Base-by-base conservation (phyloP, 208 protist genomes). In the Crithidia sp. region DNA sequence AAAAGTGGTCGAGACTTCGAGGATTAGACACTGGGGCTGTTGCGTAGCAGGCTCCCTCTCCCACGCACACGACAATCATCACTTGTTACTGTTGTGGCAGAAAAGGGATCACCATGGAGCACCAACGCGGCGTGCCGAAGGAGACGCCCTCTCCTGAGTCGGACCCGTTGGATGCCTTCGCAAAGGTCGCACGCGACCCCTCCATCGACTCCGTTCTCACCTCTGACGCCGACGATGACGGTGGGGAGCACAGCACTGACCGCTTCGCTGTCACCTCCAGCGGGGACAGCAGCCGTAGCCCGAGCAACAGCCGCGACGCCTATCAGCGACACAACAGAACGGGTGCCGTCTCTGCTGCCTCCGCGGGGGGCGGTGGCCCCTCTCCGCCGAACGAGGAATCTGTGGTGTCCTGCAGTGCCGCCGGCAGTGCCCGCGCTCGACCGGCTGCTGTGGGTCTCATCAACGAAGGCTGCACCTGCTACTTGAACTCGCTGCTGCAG, bases 391-490 rank as follows among this genome's bases (percentile, higher is more conserved):
- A 6, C 55, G 47, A 70, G 4, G 41, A 52, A 3, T 8, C 16
- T 28, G 28, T 28, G 28, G 28, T 28, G 28, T 28, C 28, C 28
- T 28, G 28, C 28, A 28, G 28, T 28, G 28, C 28, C 12, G 55
- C 5, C 28, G 64, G 7, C 8, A 71, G 39, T 9, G 63, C 14
- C 7, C 49, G 45, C 5, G 39, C 7, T 8, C 52, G 40, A 2
- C 62, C 69, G 2, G 62, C 71, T 7, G 83, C 81, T 2, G 84
- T 89, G 17, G 94, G 94, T 7, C 83, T 98, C 58, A 81, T 94
- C 56, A 98, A 98, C 77, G 90, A 97, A 54, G 93, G 94, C 66
- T 90, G 87, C 71, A 97, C 93, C 44, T 98, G 94, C 76, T 98
- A 98, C 71, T 71, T 98, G 28, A 98, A 97, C 74, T 93, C 93